phyloP scores from a whole-genome alignment of 2,329 filamentous ascomycete genomes.

The Fonsecaea nubica region DNA sequence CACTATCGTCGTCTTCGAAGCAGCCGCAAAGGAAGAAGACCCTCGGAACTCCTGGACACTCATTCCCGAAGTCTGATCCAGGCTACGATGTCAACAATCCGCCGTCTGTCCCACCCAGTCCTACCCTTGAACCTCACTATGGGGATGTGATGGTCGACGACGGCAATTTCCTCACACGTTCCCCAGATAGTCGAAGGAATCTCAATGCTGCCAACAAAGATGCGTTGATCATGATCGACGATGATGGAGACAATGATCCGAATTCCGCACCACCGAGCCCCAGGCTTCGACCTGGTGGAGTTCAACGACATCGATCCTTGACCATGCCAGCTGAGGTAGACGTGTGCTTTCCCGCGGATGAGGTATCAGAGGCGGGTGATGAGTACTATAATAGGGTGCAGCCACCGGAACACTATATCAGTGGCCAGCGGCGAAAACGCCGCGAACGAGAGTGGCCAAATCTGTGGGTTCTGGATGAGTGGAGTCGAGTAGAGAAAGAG shows the following conservation, averaged over 20 bases:
- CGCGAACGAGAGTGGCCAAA: slow-evolving; percentile 84
- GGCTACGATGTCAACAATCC: slow-evolving; percentile 71
- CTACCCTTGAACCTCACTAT: slow-evolving; percentile 59
- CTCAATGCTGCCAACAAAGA: slow-evolving; percentile 46
- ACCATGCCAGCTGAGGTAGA: slow-evolving; percentile 76
- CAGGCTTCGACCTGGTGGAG: slow-evolving; percentile 46
- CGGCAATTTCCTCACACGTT: slow-evolving; percentile 48
- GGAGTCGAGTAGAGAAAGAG: slow-evolving; percentile 89
- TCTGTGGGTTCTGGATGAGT: slow-evolving; percentile 81
- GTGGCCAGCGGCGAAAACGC: slow-evolving; percentile 58
- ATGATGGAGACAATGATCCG: slow-evolving; percentile 35
- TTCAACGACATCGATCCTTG: slow-evolving; percentile 56
- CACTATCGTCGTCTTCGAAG: slow-evolving; percentile 31
- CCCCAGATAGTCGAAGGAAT: slow-evolving; percentile 47
- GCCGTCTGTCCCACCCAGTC: slow-evolving; percentile 66
- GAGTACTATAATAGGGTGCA: slow-evolving; percentile 68
- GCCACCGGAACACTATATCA: slow-evolving; percentile 51
- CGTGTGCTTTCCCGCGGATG: slow-evolving; percentile 86
- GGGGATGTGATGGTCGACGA: slow-evolving; percentile 58
- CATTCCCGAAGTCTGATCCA: slow-evolving; percentile 34
- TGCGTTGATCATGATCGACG: slow-evolving; percentile 55
- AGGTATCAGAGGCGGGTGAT: slow-evolving; percentile 78
- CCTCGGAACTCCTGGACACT: slow-evolving; percentile 21
- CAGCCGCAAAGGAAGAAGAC: slow-evolving; percentile 29
- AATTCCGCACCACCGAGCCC: slow-evolving; percentile 50